Base-by-base conservation (phyloP, 1,284 basidiomycete species). In the Fomitopsis palustris region DNA sequence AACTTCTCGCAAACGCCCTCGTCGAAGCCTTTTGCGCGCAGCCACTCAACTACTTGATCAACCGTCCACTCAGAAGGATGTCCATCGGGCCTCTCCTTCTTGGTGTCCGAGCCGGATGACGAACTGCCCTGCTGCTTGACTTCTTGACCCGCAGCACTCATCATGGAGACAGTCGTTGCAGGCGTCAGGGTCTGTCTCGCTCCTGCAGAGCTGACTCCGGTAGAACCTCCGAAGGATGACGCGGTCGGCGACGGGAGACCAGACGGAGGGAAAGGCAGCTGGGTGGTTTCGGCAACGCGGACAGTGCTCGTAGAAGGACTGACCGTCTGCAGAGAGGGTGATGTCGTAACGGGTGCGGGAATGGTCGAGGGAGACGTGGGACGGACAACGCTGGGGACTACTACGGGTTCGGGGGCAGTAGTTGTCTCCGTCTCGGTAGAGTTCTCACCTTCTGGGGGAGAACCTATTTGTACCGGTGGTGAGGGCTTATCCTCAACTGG, bases 11-110 rank as follows among this genome's bases (percentile, higher is more conserved):
- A 88, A 1, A 95, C 87, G 51, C 83, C 79, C 56, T 89, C 82
- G 65, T 96, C 95, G 65, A 98, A 97, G 4, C 91, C 91, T 75
- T 92, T 94, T 53, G 76, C 78, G 69, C 83, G 86, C 19, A 95
- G 78, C 96, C 96, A 99, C 1, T 90, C 88, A 2, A 96, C 81
- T 8, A 99, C 97, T 33, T 98, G 89, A 0, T 93, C 90, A 0
- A 98, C 87, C 0, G 75, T 81, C 96, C 96, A 99, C 57, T 92
- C 87, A 0, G 83, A 81, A 0, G 93, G 84, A 65, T 81, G 79
- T 5, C 62, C 60, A 0, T 56, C 61, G 1, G 66, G 62, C 61
- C 59, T 69, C 62, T 62, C 70, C 23, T 53, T 55, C n/a, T 41
- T 31, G 4, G 58, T 62, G 25, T 59, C 58, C 17, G 59, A 49